Evolutionary conservation across 2,329 filamentous ascomycete genomes (phyloP).

Genomic region (Chrysoporthe puriensis): DNA sequence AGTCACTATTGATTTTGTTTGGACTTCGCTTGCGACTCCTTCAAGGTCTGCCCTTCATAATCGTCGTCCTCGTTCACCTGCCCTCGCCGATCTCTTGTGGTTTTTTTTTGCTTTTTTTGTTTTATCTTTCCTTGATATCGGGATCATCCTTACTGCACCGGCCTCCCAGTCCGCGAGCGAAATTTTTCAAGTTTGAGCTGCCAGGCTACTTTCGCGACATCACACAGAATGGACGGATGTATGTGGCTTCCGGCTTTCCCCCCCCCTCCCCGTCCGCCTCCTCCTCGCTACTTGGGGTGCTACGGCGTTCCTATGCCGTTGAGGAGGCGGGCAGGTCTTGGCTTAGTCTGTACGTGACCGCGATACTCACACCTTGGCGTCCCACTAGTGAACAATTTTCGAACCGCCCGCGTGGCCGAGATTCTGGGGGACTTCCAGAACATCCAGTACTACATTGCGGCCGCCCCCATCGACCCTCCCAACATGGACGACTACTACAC

Average conservation of each 20-base stretch:
- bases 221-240: conserved; percentile 29
- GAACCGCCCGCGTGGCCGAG: conserved; percentile 63
- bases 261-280: no score
- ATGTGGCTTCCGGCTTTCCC: conserved; percentile 19
- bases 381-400: conserved; percentile 60
- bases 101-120: conserved; percentile 2
- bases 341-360: neutral
- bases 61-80: neutral
- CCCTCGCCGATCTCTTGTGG: neutral
- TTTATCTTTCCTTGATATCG: neutral
- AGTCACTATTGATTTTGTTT: conserved; percentile 26
- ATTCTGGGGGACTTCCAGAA: conserved; percentile 64
- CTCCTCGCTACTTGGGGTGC: neutral
- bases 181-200: neutral
- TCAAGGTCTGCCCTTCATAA: conserved; percentile 14
- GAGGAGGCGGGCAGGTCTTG: neutral
- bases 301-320: conserved; percentile 4
- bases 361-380: neutral
- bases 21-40: conserved; percentile 13
- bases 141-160: conserved; percentile 1
- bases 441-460: conserved; percentile 65
- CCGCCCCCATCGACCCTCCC: conserved; percentile 56
- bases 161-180: neutral
- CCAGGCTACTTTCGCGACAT: neutral
- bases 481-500: conserved; percentile 64